Evolutionary conservation across 306 rosid species (phyloP), one percentile per base, ranked within the genome.

Genomic region (Pyrus bretschneideri): DNA sequence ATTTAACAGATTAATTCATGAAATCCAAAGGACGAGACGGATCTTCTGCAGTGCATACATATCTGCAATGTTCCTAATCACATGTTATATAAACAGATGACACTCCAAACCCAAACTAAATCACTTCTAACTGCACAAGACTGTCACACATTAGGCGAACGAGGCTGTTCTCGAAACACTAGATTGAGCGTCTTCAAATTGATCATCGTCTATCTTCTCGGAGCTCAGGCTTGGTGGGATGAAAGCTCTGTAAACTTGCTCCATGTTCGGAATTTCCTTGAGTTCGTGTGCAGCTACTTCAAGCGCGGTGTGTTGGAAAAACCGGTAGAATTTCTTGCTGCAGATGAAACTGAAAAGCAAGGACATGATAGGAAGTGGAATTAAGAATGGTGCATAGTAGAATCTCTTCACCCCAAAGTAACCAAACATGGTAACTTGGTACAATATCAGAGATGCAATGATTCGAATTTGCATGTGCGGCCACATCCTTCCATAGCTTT

Each of bases 401-500:
- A 92, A 96, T 62, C 46, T 40, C 91, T 88, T 90, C 69, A 51
- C 86, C 65, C 78, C 83, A 21, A 92, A 88, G 91, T 87, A 96
- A 46, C 99, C 99, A 38, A 87, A 0, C 99, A 92, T 92, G 66
- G 98, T 91, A 57, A 92, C 66, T 79, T 96, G 99, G 88, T 80
- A 92, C 21, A 96, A 17, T 35, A 92, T 49, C 78, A 96, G 83
- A 72, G 99, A 13, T 62, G 98, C 98, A 6, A 96, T 68, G 30
- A 96, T 62, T 13, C 98, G 96, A 69, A 70, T 71, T 73, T 70
- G 63, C 33, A 96, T 76, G 92, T 96, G 99, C 0, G 99, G 99
- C 99, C 99, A 96, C 85, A 96, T 82, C 83, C 87, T 96, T 80
- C 99, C 98, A 73, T 96, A 79, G 67, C 96, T 91, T 83, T 92